Evolutionary conservation across 2,329 filamentous ascomycete genomes (phyloP), one percentile per base, ranked within the genome.

Genomic region (Metarhizium album): DNA sequence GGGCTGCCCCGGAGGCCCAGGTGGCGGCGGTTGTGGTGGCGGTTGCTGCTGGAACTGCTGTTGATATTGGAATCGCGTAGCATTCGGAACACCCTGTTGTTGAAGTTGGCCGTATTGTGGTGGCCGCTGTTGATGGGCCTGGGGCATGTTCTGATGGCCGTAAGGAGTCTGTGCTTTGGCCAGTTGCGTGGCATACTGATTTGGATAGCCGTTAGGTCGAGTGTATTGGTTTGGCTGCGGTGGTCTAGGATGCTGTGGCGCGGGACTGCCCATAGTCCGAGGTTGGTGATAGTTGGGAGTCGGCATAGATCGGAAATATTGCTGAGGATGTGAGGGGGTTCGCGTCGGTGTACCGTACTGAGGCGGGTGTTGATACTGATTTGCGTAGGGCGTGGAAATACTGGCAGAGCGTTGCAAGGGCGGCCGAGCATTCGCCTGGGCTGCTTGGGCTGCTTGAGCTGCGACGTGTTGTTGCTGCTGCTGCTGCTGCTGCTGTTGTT

Each of bases 131-230:
- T 74, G 76, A 42, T 65, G 70, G 31, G 69, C 78, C 45, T 75
- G 69, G 9, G 68, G 67, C 63, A 76, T 71, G 53, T 67, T 72
- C 53, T 75, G 70, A 52, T 79, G 76, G 11, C 73, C 71, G 52
- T 76, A 80, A 0, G 73, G 71, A 7, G 72, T 71, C 52, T 76
- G 73, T 11, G 72, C 67, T 59, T 81, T 80, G 46, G 70, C 71
- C 48, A 78, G 65, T 56, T 75, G 74, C 7, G 74, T 72, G 4
- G 72, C 69, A 55, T 74, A 79, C 46, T 67, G 70, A 48, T 64
- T 67, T 8, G 67, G 63, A 55, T 72, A 77, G 4, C 73, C 70
- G 47, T 74, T 76, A 4, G 73, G 66, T 33, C 73, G 70, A 29
- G 74, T 68, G 59, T 78, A 80, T 50, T 73, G 70, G 35, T 75